A percentile compares a stretch with the other conserved stretches of the same genome.
Conservation (phyloP, 2,329 filamentous ascomycete species). For the Neopestalotiopsis sp. region DNA sequence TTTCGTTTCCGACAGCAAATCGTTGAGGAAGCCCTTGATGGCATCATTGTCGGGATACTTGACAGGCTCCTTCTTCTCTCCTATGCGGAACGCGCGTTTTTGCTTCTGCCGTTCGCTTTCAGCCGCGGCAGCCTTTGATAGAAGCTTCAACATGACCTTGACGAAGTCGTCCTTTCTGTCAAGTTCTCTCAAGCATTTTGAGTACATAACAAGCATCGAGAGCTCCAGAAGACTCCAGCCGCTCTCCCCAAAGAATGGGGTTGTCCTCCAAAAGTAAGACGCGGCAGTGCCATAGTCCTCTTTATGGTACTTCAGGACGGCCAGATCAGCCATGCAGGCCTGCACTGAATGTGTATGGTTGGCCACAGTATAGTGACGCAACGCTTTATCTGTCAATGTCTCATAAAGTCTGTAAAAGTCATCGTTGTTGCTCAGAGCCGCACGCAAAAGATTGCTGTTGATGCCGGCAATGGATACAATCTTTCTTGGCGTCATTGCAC, state of each 20-base stretch:
- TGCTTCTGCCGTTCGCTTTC: conserved; percentile 55
- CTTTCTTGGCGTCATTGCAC: neutral
- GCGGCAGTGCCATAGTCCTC: conserved; percentile 77
- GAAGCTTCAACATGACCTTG: conserved; percentile 73
- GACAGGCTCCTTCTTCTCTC: conserved; percentile 38
- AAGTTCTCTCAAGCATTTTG: conserved; percentile 79
- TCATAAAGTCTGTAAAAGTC: conserved; percentile 74
- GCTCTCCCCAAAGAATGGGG: conserved; percentile 77
- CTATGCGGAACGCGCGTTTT: conserved; percentile 42
- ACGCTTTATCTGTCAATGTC: conserved; percentile 81
- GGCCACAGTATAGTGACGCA: conserved; percentile 82
- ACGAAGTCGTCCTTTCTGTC: conserved; percentile 81
- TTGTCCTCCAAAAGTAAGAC: conserved; percentile 78
- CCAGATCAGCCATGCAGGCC: conserved; percentile 81
- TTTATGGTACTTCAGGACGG: conserved; percentile 79
- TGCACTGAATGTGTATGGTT: conserved; percentile 80
- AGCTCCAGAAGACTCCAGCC: conserved; percentile 83
- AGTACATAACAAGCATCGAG: conserved; percentile 85
- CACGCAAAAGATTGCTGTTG: conserved; percentile 61
- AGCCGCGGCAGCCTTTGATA: conserved; percentile 68
- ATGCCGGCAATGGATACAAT: conserved; percentile 49
- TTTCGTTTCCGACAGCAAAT: conserved; percentile 52
- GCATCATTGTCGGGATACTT: conserved; percentile 39
- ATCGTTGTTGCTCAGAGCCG: conserved; percentile 65
- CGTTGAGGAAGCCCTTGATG: conserved; percentile 54